Evolutionary conservation across 106 monocot genomes (phyloP).

Genomic region (Dendrobium chrysotoxum): DNA sequence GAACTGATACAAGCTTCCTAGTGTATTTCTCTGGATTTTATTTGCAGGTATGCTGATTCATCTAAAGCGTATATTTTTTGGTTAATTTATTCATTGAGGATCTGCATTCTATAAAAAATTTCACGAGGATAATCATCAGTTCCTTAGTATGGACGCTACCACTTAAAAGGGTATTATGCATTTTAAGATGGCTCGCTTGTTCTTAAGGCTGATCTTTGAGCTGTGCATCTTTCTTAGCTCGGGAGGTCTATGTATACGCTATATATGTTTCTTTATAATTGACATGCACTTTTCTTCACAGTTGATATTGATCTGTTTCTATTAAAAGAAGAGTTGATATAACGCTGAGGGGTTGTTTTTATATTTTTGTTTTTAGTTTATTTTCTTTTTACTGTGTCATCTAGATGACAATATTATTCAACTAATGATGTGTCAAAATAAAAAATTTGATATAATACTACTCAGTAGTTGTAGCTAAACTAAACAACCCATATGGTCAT

Average conservation of each 20-base stretch:
- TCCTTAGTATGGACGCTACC: not conserved
- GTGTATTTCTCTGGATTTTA: not conserved
- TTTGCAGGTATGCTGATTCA: not conserved
- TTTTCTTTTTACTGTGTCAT: no score
- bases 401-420: no score
- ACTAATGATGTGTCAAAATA: no score
- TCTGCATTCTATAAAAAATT: not conserved
- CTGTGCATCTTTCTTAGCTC: no score
- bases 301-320: not conserved
- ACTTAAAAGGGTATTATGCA: not conserved
- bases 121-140: not conserved
- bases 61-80: not conserved
- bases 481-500: no score
- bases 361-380: no score
- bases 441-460: no score
- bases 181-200: no score
- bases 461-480: no score
- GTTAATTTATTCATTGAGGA: not conserved
- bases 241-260: not conserved
- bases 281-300: not conserved
- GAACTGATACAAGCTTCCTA: slow-evolving; percentile 8
- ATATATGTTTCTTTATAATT: not conserved
- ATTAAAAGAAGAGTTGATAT: not conserved
- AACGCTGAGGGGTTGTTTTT: not conserved
- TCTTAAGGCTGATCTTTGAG: no score